A percentile compares a stretch with the other conserved stretches of the same genome.
Evolutionary conservation across 169 alveolate species (phyloP).

Genomic region (Eimeria sp.): DNA sequence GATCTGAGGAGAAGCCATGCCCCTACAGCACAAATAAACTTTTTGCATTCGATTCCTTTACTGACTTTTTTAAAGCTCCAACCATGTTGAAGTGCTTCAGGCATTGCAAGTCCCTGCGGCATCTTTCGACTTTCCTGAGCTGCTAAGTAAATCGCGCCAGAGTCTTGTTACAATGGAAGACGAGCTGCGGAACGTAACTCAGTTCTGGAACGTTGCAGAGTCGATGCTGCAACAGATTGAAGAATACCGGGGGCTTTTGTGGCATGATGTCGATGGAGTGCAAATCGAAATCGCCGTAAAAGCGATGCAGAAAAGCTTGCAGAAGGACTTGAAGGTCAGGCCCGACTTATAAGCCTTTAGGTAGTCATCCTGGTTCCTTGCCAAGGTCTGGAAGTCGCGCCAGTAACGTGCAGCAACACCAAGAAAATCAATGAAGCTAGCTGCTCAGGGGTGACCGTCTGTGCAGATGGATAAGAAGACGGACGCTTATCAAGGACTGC

Average conservation of each 20-base stretch:
- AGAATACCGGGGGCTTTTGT: slow-evolving; percentile 89
- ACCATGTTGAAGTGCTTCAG: slow-evolving; percentile 37
- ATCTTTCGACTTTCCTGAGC: slow-evolving; percentile 95
- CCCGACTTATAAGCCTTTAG: neutral
- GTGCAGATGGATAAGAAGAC: slow-evolving; percentile 93
- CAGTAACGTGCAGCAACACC: neutral
- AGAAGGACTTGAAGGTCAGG: slow-evolving; percentile 83
- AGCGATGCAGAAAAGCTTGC: slow-evolving; percentile 89
- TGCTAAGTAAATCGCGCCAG: slow-evolving; percentile 91
- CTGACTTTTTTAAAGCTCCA: neutral
- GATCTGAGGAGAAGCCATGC: neutral
- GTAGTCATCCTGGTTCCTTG: neutral
- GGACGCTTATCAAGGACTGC: slow-evolving; percentile 93
- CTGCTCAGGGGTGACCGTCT: neutral
- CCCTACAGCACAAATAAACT: neutral
- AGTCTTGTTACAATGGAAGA: slow-evolving; percentile 89
- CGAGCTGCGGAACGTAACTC: slow-evolving; percentile 91
- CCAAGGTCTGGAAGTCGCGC: neutral
- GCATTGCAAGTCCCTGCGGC: slow-evolving; percentile 91
- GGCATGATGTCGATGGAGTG: slow-evolving; percentile 92
- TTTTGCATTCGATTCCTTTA: neutral
- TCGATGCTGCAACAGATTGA: slow-evolving; percentile 89
- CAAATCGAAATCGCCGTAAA: slow-evolving; percentile 96
- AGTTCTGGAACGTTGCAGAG: slow-evolving; percentile 94
- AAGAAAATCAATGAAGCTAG: neutral